Evolutionary conservation across 2,329 filamentous ascomycete genomes (phyloP).

Genomic region (Beauveria caledonica): DNA sequence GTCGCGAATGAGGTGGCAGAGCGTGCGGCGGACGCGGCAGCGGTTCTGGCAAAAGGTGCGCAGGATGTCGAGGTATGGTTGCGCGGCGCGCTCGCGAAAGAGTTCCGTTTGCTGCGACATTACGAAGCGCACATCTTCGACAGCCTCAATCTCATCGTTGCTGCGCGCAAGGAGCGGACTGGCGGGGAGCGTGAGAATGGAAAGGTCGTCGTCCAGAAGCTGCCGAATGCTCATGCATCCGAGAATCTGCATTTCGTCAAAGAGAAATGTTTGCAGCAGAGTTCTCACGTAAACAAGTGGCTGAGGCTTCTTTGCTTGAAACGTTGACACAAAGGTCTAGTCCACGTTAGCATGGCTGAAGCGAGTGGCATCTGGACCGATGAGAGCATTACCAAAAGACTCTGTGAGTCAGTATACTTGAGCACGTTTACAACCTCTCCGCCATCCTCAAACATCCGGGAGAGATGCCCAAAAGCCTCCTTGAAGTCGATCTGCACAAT

Average conservation of each 20-base stretch:
- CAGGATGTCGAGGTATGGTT: slow-evolving; percentile 76
- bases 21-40: slow-evolving; percentile 78
- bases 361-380: background rate
- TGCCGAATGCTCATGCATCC: slow-evolving; percentile 61
- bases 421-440: slow-evolving; percentile 60
- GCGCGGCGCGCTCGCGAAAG: slow-evolving; percentile 51
- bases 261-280: slow-evolving; percentile 67
- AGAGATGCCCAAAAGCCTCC: slow-evolving; percentile 62
- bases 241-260: slow-evolving; percentile 62
- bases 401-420: slow-evolving; percentile 59
- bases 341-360: background rate
- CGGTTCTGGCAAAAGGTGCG: slow-evolving; percentile 83
- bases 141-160: slow-evolving; percentile 69
- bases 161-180: slow-evolving; percentile 61
- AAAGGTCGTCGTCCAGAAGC: slow-evolving; percentile 76
- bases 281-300: slow-evolving; percentile 79
- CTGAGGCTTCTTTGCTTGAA: slow-evolving; percentile 72
- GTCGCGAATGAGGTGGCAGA: slow-evolving; percentile 73
- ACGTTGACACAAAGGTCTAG: slow-evolving; percentile 64
- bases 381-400: slow-evolving; percentile 50
- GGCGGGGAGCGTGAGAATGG: slow-evolving; percentile 63
- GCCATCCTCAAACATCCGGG: slow-evolving; percentile 63
- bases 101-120: slow-evolving; percentile 67
- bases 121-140: slow-evolving; percentile 64
- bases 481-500: slow-evolving; percentile 71